phyloP scores from a whole-genome alignment of 2,329 filamentous ascomycete genomes.

The Sclerotinia nivalis region DNA sequence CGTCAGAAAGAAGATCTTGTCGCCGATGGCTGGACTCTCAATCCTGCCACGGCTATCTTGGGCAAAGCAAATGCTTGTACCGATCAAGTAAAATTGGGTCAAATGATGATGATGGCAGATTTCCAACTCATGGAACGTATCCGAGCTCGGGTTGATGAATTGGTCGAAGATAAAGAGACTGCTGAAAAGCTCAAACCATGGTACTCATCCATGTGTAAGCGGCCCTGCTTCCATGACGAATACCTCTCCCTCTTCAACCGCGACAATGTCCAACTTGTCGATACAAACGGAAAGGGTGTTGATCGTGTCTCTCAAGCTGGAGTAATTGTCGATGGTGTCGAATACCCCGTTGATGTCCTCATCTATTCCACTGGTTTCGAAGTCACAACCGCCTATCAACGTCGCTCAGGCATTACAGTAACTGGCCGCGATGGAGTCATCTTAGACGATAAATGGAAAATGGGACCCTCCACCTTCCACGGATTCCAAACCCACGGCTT shows the following conservation, averaged over 20 bases:
- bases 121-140: constrained; percentile 24
- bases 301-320: constrained; percentile 43
- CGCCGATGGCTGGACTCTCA: constrained; percentile 55
- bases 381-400: constrained; percentile 43
- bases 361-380: constrained; percentile 61
- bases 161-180: constrained; percentile 43
- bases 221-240: constrained; percentile 56
- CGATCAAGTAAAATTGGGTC: constrained; percentile 11
- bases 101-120: constrained; percentile 21
- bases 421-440: background rate
- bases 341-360: constrained; percentile 55
- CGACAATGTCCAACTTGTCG: constrained; percentile 52
- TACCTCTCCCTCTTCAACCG: constrained; percentile 53
- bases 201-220: constrained; percentile 56
- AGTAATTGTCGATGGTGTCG: constrained; percentile 47
- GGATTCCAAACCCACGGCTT: constrained; percentile 20
- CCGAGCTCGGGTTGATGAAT: constrained; percentile 41
- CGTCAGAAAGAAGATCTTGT: constrained; percentile 51
- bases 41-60: constrained; percentile 41
- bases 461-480: constrained; percentile 13
- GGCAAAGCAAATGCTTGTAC: constrained; percentile 5
- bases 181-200: constrained; percentile 55
- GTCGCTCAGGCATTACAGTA: constrained; percentile 13
- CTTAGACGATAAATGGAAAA: constrained; percentile 20
- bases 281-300: constrained; percentile 51